Evolutionary conservation across 495 filamentous ascomycete species (phyloP), one percentile per base, ranked within the genome.

Genomic region (Xylaria scruposa): DNA sequence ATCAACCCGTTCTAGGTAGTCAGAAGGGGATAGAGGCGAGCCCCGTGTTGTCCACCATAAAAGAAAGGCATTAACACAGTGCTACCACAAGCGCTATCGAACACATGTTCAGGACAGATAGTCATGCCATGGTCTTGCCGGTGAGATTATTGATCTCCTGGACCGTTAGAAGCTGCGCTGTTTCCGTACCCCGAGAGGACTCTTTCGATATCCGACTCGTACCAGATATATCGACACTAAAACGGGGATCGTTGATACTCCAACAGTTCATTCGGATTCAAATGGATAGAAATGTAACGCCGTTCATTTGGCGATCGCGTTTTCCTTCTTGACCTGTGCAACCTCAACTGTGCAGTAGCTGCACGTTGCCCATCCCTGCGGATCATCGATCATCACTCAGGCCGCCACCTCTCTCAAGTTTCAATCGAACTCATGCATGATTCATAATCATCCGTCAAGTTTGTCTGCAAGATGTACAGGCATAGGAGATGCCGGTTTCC

Each of bases 111-210:
- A 12, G 21, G 47, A 47, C 24, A 17, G 6, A 26, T 19, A 31
- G 17, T 13, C 13, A 8, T 15, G 3, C 29, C 29, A 36, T 40
- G 19, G 6, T 36, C 31, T 24, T 4, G 9, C 24, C 19, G 26
- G 17, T 53, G n/a, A 40, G 26, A 38, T 7, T 67, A 40, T 38
- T 53, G 46, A 12, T 67, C 63, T 21, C 46, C 15, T 21, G 19
- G 8, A 67, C 42, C 1, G 17, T 36, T 21, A 53, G n/a, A 17
- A 17, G 19, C 29, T 17, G 46, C 63, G 63, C 51, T 53, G n/a
- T n/a, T n/a, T 66, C 62, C 53, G 46, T 53, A 38, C 31, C 63
- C 53, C 63, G 29, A 67, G 5, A 1, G 10, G 24, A 38, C 46
- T 36, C 9, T 38, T 38, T 67, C 47, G 29, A 66, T 26, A 51